Evolutionary conservation across 2,329 filamentous ascomycete genomes (phyloP), one percentile per base, ranked within the genome.

Genomic region (Colletotrichum sp.): DNA sequence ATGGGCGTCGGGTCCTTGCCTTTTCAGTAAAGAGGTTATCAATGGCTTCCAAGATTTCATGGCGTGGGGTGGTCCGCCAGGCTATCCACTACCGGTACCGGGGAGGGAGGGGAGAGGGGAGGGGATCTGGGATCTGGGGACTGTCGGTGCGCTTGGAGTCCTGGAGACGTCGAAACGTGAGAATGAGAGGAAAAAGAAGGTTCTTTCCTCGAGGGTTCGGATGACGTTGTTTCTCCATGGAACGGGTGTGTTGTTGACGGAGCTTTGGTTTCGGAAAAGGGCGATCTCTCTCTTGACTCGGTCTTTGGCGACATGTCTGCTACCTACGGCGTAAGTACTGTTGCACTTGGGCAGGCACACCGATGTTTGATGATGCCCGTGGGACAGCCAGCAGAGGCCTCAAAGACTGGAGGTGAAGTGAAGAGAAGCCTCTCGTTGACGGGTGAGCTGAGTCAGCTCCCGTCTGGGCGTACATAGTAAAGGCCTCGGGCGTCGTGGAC

Each of bases 181-280:
- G n/a, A 32, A 59, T 24, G 36, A 52, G 22, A 28, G 18, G 12
- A 62, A 32, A 62, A 32, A 72, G 57, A 67, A 60, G 72, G 68
- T 66, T 66, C n/a, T 39, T 52, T 68, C 30, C 24, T 63, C 6
- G 16, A 63, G 28, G 22, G 36, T 72, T 75, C 63, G 72, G 72
- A 75, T 71, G 72, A 72, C 72, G 68, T 75, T 67, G 62, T 71
- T 71, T 75, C 68, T 39, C 36, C 60, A 64, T 55, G 72, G 28
- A 39, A 34, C 44, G 18, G 48, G 24, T 59, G 16, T 34, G n/a
- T 59, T 32, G 28, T 30, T 71, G 68, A 55, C 36, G 36, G 67
- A 34, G 52, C n/a, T 62, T 22, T 34, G 52, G 72, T 62, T 71
- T 75, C 60, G 60, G 60, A 60, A 34, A n/a, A 71, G 60, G 62